Conservation (phyloP, 352 stramenopile genomes). For the Pythium aristosporum region DNA sequence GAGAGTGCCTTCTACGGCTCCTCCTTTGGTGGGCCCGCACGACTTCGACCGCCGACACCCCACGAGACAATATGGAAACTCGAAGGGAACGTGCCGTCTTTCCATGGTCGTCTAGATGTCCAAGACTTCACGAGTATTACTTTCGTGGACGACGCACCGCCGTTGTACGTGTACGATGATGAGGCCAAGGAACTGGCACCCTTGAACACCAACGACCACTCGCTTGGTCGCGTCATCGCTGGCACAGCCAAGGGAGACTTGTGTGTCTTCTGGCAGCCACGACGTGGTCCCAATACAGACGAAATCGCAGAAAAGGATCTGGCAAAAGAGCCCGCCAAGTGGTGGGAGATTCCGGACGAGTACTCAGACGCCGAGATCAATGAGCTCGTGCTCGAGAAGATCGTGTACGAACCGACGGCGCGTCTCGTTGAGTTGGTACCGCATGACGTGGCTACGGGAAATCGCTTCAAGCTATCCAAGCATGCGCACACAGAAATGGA, state of each 20-base stretch:
- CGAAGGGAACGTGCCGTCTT: slow-evolving; percentile 69
- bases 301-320: slow-evolving; percentile 30
- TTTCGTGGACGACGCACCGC: slow-evolving; percentile 70
- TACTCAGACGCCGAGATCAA: slow-evolving; percentile 65
- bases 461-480: slow-evolving; percentile 61
- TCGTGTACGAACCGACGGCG: slow-evolving; percentile 54
- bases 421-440: slow-evolving; percentile 63
- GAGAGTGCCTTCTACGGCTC: slow-evolving; percentile 64
- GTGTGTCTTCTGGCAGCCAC: slow-evolving; percentile 68
- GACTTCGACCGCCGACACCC: slow-evolving; percentile 47
- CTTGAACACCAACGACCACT: slow-evolving; percentile 49
- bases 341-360: slow-evolving; percentile 74
- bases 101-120: slow-evolving; percentile 61
- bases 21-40: slow-evolving; percentile 51
- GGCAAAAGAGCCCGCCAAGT: slow-evolving; percentile 55
- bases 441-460: slow-evolving; percentile 61
- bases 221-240: slow-evolving; percentile 56
- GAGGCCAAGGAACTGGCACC: slow-evolving; percentile 41
- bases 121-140: slow-evolving; percentile 70
- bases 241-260: slow-evolving; percentile 65
- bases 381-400: slow-evolving; percentile 57
- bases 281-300: slow-evolving; percentile 36
- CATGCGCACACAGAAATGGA: slow-evolving; percentile 59
- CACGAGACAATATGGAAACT: slow-evolving; percentile 73
- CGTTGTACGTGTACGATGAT: slow-evolving; percentile 59